Conservation (phyloP, 331 rosid species). For the Phaseolus coccineus region DNA sequence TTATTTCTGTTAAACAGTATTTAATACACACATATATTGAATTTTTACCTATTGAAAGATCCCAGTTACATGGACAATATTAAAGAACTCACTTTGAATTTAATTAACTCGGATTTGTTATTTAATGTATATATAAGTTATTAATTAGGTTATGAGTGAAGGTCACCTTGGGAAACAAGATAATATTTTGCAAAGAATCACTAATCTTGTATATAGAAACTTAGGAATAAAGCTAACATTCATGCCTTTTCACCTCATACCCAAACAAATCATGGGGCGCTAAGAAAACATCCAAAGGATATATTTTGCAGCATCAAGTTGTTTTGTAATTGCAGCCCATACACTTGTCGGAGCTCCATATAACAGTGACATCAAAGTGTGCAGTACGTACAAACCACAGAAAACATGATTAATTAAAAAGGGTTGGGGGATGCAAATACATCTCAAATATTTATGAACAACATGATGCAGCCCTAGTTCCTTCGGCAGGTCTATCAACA, state of each 20-base stretch:
- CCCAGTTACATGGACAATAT: not conserved
- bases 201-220: not conserved
- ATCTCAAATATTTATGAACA: slow-evolving; percentile 53
- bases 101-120: not conserved
- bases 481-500: slow-evolving; percentile 66
- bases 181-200: not conserved
- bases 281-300: slow-evolving; percentile 17
- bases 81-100: not conserved
- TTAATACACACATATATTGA: too few species aligned
- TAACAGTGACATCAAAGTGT: slow-evolving; percentile 46
- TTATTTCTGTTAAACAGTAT: too few species aligned
- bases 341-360: slow-evolving; percentile 42
- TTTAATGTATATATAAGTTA: not conserved
- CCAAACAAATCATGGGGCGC: slow-evolving; percentile 28
- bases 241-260: not conserved
- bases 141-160: not conserved
- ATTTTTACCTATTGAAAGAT: not conserved
- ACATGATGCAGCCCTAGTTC: slow-evolving; percentile 61
- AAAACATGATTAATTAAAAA: slow-evolving; percentile 41
- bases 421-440: slow-evolving; percentile 24
- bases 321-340: slow-evolving; percentile 41
- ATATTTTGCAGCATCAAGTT: slow-evolving; percentile 45
- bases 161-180: not conserved
- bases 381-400: slow-evolving; percentile 46
- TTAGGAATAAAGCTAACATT: not conserved